Evolutionary conservation across 768 basidiomycete species (phyloP), one percentile per base, ranked within the genome.

Genomic region (Tricholoma saponaceum): DNA sequence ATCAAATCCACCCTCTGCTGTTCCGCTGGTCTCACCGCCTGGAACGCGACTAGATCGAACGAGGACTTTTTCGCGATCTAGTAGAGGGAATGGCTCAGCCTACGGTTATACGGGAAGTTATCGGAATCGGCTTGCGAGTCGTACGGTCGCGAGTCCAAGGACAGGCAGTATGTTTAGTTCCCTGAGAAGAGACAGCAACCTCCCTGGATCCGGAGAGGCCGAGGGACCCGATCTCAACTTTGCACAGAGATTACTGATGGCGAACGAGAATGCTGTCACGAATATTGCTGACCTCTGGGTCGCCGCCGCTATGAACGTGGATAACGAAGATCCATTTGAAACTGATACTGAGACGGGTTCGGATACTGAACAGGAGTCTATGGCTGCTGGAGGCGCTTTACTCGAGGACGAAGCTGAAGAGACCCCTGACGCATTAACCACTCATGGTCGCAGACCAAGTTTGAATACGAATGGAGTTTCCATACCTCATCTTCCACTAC

Each of bases 201-300:
- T 74, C 49, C 82, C 82, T 51, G 76, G 72, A 46, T 51, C 69
- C 39, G 75, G 75, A 44, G 77, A 81, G 7, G 75, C 75, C 13
- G 52, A 75, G 54, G 67, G 64, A 0, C 64, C 76, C 32, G 88
- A 89, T 62, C 79, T 93, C 52, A 93, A 91, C 64, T 93, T 98
- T 62, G 89, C 95, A 0, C 92, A 96, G 68, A 81, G 92, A 58
- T 67, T 96, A 22, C 74, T 96, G 44, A 85, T 95, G 76, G 96
- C 96, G 18, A 97, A 97, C 71, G 95, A 97, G 72, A 90, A 93
- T 63, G 89, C 92, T 12, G 94, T 95, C 4, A 95, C 92, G 56
- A 93, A 89, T 63, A 91, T 99, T 66, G 92, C 94, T 22, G 96
- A 98, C 72, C 76, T 99, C 20, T 99, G 97, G 97, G 92, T 98